Conservation (phyloP, 805 yeast species). For the Candida schatavii region DNA sequence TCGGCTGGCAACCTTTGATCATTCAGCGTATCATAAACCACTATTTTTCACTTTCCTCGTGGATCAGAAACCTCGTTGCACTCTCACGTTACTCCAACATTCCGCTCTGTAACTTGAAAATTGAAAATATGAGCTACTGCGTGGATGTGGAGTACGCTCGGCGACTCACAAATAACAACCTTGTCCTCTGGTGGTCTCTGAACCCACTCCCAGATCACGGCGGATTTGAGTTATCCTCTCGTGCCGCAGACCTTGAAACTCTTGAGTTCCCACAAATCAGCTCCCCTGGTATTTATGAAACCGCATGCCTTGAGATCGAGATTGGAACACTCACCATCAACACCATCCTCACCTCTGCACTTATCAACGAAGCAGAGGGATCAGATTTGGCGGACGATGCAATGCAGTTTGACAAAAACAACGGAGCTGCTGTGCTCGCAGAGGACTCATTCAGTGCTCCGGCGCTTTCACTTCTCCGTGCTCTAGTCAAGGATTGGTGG, state of each 20-base stretch:
- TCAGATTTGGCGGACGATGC: constrained; percentile 61
- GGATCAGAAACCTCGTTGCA: constrained; percentile 65
- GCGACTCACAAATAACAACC: constrained; percentile 56
- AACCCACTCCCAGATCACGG: constrained; percentile 81
- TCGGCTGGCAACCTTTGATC: constrained; percentile 77
- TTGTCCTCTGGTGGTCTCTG: constrained; percentile 93
- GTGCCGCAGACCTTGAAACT: constrained; percentile 50
- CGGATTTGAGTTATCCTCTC: constrained; percentile 70
- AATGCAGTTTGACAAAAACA: constrained; percentile 29
- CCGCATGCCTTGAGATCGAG: constrained; percentile 74
- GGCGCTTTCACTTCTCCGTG: constrained; percentile 67
- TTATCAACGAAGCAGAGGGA: constrained; percentile 87
- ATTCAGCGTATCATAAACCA: constrained; percentile 66
- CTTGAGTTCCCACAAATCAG: constrained; percentile 70
- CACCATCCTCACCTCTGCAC: constrained; percentile 79
- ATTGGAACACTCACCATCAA: constrained; percentile 80
- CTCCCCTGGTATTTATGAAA: constrained; percentile 73
- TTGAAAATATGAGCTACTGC: constrained; percentile 73
- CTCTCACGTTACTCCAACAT: constrained; percentile 72
- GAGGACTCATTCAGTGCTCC: constrained; percentile 80
- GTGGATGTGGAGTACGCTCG: constrained; percentile 89
- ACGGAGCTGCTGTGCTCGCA: constrained; percentile 54
- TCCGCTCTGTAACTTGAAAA: constrained; percentile 81
- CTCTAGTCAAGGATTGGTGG: constrained; percentile 89
- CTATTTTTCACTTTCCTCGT: constrained; percentile 66